A percentile compares a stretch with the other conserved stretches of the same genome.
phyloP scores from a whole-genome alignment of 2,329 filamentous ascomycete species.

The Dactylellina leptospora region DNA sequence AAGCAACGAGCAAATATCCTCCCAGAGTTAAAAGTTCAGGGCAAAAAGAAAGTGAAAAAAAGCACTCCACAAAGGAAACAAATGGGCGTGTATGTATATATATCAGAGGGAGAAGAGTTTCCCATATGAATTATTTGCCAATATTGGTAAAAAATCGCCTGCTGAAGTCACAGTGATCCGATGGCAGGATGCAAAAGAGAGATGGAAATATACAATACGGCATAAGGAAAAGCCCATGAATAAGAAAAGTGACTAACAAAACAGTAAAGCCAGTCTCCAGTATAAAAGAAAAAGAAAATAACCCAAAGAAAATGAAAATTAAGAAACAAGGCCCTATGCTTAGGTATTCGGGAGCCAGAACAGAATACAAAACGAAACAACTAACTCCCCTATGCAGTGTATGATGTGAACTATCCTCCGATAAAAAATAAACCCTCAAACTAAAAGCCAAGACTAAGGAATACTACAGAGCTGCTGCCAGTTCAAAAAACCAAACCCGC shows the following conservation, averaged over 20 bases:
- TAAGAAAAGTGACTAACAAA: conserved; percentile 13
- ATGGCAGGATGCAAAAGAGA: conserved; percentile 35
- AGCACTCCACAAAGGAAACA: conserved; percentile 2
- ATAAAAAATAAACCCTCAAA: conserved; percentile 34
- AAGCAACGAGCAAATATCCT: conserved; percentile 32
- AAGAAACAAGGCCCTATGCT: conserved; percentile 36
- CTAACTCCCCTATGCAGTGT: conserved; percentile 52
- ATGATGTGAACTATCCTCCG: conserved; percentile 51
- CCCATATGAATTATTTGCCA: conserved; percentile 36
- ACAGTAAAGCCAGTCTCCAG: conserved; percentile 38
- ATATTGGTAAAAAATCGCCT: conserved; percentile 29
- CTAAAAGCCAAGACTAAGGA: conserved; percentile 14
- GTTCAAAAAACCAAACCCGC: conserved; percentile 31
- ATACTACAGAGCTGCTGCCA: conserved; percentile 45
- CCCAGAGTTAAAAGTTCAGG: conserved; percentile 22
- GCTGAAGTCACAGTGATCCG: conserved; percentile 21
- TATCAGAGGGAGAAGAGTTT: conserved; percentile 19
- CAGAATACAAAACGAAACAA: conserved; percentile 2
- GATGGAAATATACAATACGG: conserved; percentile 44
- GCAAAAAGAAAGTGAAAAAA: conserved; percentile 11
- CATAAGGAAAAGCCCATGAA: conserved; percentile 27
- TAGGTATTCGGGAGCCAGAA: conserved; percentile 35
- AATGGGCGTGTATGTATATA: conserved; percentile 14
- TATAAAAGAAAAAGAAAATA: conserved; percentile 21
- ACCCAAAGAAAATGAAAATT: conserved; percentile 19